Base-by-base conservation (phyloP, 306 rosid species). In the Leucaena leucocephala region DNA sequence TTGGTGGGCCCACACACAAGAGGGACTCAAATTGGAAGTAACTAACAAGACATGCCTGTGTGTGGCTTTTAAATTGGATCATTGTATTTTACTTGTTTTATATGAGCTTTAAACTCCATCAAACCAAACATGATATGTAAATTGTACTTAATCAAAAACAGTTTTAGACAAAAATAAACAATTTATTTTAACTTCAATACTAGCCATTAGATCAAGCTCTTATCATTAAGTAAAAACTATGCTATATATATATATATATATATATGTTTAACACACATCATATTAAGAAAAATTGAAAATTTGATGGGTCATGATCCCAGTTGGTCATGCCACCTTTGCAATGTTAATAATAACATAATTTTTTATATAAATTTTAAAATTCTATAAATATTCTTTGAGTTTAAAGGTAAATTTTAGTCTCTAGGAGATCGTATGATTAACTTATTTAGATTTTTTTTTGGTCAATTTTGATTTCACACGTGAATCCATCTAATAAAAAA, bases 1-100 rank as follows among this genome's bases (percentile, higher is more conserved):
- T 43, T 44, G 39, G 52, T 79, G 71, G 59, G 36, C 79, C 48
- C 65, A 46, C 71, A 50, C 3, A 46, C 62, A n/a, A n/a, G n/a
- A 9, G 1, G 22, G 3, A 59, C 17, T 13, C 43, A 63, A 63
- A 63, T 36, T 34, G 21, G 19, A 63, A 34, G 13, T 6, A 15
- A 15, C 3, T 35, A 35, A 13, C 5, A 35, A n/a, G 12, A 55
- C 33, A 55, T n/a, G 4, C 12, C 19, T 7, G 21, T 19, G 34
- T 19, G 21, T 58, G 64, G 7, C 16, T 22, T 22, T 22, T 8
- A 21, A 58, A 21, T 55, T 55, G 15, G 15, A 10, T 57, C 14
- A 21, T 10, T 21, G 64, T 22, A 9, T 58, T 58, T 58, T 58
- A 21, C 2, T 58, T 21, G 35, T 9, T 58, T 21, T 58, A 58